A percentile compares a stretch with the other conserved stretches of the same genome.
Conservation (phyloP, 306 rosid species). For the Canavalia ensiformis region DNA sequence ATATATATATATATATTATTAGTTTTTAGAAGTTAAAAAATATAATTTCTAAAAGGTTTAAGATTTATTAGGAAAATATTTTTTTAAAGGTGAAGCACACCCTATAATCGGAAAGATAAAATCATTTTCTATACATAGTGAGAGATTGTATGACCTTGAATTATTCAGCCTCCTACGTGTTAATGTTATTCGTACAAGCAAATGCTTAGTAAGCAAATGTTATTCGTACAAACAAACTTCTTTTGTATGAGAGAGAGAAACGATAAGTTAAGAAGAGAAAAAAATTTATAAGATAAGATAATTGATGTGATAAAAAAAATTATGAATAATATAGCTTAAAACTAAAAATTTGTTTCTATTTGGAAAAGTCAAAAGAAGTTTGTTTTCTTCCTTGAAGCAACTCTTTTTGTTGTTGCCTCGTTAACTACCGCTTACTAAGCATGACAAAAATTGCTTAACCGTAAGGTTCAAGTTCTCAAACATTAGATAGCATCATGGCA, state of each 20-base stretch:
- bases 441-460: conserved; percentile 33
- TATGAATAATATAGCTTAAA: too few species aligned
- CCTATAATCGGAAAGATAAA: not conserved
- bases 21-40: too few species aligned
- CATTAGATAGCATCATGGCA: not conserved
- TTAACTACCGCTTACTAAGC: not conserved
- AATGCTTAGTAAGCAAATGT: not conserved
- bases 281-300: too few species aligned
- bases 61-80: too few species aligned
- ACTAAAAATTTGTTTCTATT: too few species aligned
- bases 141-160: not conserved
- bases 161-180: not conserved
- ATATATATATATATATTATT: too few species aligned
- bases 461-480: conserved; percentile 4
- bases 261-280: not conserved
- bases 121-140: not conserved
- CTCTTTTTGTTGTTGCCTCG: not conserved
- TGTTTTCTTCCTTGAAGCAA: conserved; percentile 30
- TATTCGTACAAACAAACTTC: too few species aligned
- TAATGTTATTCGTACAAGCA: conserved; percentile 1
- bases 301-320: too few species aligned
- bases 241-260: too few species aligned
- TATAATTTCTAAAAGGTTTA: too few species aligned
- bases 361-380: not conserved
- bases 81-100: too few species aligned